These are phyloP conservation scores for Cryptococcus wingfieldii DNA, from an alignment of 1,284 basidiomycete species.

Conservation along the genomic window DNA sequence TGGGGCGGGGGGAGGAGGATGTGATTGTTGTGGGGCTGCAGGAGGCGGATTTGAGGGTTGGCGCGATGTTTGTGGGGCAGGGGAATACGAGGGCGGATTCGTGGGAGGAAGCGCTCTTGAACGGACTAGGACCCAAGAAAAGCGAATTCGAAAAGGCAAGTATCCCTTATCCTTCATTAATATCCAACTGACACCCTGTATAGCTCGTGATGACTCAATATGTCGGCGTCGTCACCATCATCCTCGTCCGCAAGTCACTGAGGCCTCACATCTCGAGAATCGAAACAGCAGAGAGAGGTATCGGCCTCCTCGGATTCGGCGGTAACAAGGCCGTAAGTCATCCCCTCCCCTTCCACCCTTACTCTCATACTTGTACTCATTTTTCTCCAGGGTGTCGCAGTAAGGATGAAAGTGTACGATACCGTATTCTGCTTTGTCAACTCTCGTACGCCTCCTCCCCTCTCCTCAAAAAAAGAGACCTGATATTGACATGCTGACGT, in stretches of 20 bases:
- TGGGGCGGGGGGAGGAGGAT: slow-evolving; percentile 35
- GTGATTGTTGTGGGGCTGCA: slow-evolving; percentile 43
- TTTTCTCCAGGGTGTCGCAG: slow-evolving; percentile 44
- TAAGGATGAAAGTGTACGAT: slow-evolving; percentile 35
- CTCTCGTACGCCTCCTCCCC: slow-evolving; percentile 53
- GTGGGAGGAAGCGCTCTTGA: slow-evolving; percentile 55
- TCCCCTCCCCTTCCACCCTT: neutral
- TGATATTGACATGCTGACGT: slow-evolving; percentile 10
- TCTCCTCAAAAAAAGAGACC: slow-evolving; percentile 4
- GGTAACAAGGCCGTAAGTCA: slow-evolving; percentile 43
- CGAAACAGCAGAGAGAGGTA: slow-evolving; percentile 34
- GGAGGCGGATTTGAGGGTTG: slow-evolving; percentile 40
- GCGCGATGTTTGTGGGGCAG: slow-evolving; percentile 38
- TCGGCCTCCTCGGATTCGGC: slow-evolving; percentile 42
- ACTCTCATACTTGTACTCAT: neutral
- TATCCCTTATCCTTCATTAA: neutral
- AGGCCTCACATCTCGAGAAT: slow-evolving; percentile 22
- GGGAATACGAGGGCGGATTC: slow-evolving; percentile 50
- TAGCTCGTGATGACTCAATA: slow-evolving; percentile 36
- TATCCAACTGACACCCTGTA: slow-evolving; percentile 1
- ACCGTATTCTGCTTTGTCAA: slow-evolving; percentile 55
- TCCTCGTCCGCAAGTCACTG: slow-evolving; percentile 52
- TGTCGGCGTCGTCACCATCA: slow-evolving; percentile 53
- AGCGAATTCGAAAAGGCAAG: slow-evolving; percentile 32
- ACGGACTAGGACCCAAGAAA: slow-evolving; percentile 52